A percentile compares a stretch with the other conserved stretches of the same genome.
These are phyloP conservation scores for Glycine soja DNA, from an alignment of 306 rosid species.

Conservation along the genomic window DNA sequence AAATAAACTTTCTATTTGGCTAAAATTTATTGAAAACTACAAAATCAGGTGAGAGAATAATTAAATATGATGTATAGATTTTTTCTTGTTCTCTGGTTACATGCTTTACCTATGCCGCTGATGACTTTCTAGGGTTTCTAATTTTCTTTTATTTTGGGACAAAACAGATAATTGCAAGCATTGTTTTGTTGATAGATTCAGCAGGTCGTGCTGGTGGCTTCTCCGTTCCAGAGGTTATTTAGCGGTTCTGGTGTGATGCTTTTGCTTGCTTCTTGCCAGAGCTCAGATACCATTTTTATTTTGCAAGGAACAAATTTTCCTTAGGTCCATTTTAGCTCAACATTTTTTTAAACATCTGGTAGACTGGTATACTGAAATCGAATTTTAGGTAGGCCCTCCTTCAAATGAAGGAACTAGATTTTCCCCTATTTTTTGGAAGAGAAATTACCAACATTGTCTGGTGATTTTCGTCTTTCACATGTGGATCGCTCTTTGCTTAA, in stretches of 20 bases:
- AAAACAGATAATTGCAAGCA: conserved; percentile 45
- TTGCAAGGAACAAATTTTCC: conserved; percentile 37
- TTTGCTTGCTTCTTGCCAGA: conserved; percentile 46
- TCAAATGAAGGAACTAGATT: conserved; percentile 49
- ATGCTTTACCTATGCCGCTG: conserved; percentile 27
- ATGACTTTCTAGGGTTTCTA: conserved; percentile 16
- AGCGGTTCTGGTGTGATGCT: conserved; percentile 48
- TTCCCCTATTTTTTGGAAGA: conserved; percentile 35
- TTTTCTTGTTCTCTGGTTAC: conserved; percentile 36
- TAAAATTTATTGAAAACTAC: no score
- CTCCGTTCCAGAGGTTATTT: conserved; percentile 39
- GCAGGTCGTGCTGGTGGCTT: conserved; percentile 49
- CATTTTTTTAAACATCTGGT: conserved; percentile 49
- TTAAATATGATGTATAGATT: neutral
- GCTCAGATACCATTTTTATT: conserved; percentile 43
- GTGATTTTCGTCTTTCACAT: conserved; percentile 39
- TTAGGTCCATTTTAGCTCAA: conserved; percentile 42
- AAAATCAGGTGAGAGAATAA: no score
- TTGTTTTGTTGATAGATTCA: conserved; percentile 44
- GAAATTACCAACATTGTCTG: conserved; percentile 42
- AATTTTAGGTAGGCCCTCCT: conserved; percentile 48
- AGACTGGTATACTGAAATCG: conserved; percentile 38
- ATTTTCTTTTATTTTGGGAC: conserved; percentile 47
- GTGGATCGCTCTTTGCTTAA: conserved; percentile 34
- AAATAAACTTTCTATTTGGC: no score